Percentiles rank a stretch among this genome's conserved stretches.
Evolutionary conservation across 129 eudicot genomes (phyloP).

Genomic region (Pseudognaphalium luteoalbum): DNA sequence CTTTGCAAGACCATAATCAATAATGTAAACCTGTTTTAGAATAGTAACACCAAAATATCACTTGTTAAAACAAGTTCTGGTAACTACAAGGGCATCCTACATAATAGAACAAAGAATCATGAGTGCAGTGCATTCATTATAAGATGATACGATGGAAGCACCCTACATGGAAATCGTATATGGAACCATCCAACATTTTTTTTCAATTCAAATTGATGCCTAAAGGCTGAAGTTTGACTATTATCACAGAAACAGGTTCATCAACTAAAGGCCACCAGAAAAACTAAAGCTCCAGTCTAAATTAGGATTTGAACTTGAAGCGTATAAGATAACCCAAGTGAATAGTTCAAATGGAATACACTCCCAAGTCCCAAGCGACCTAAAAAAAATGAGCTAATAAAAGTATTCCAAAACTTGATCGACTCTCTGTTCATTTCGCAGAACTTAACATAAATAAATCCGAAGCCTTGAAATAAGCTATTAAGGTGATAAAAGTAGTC

Average conservation of each 20-base stretch:
- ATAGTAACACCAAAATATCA: slow-evolving; percentile 16
- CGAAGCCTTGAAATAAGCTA: background rate
- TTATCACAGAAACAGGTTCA: background rate
- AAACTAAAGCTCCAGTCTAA: background rate
- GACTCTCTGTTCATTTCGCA: background rate
- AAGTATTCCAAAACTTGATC: too few species aligned
- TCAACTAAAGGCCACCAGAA: background rate
- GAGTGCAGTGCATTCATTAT: slow-evolving; percentile 1
- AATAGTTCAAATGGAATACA: too few species aligned
- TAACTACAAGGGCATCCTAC: background rate
- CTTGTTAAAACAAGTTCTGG: background rate
- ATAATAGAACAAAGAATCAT: background rate
- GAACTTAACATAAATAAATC: background rate
- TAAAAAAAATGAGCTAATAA: too few species aligned
- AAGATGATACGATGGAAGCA: background rate
- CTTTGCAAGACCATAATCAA: slow-evolving; percentile 82
- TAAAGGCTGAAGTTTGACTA: background rate
- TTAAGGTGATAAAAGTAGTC: too few species aligned
- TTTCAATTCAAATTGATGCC: background rate
- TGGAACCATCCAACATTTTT: background rate
- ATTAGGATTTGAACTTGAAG: background rate
- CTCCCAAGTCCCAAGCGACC: too few species aligned
- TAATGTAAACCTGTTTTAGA: slow-evolving; percentile 59
- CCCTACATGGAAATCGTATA: too few species aligned
- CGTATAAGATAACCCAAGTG: background rate